Conservation (phyloP, 345 rosid species). For the Durio zibethinus region DNA sequence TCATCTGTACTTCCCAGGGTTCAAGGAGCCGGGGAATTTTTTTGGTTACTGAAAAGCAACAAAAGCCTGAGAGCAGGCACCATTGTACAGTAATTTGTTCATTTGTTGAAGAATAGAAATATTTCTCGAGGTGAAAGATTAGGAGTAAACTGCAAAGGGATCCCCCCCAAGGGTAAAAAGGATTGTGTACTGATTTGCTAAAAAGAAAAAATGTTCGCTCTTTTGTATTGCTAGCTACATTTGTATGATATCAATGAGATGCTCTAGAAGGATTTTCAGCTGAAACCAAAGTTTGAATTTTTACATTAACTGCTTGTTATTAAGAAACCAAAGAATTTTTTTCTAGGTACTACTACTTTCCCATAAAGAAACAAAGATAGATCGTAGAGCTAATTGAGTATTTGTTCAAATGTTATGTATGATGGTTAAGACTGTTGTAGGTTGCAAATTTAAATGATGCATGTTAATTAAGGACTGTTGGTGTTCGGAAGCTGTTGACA, state of each 20-base stretch:
- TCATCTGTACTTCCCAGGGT: slow-evolving; percentile 17
- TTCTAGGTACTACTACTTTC: too few relatives aligned
- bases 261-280: neutral
- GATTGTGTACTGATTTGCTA: neutral
- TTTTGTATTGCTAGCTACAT: neutral
- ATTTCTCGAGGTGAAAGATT: slow-evolving; percentile 23
- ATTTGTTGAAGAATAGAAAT: slow-evolving; percentile 45
- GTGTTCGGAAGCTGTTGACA: too few relatives aligned
- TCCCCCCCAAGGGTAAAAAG: neutral
- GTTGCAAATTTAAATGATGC: too few relatives aligned
- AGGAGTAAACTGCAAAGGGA: slow-evolving; percentile 15
- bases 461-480: too few relatives aligned
- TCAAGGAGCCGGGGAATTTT: slow-evolving; percentile 27
- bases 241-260: too few relatives aligned
- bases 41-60: slow-evolving; percentile 9
- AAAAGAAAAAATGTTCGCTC: neutral
- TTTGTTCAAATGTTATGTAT: too few relatives aligned
- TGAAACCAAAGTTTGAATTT: neutral
- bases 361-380: too few relatives aligned
- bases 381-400: too few relatives aligned
- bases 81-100: slow-evolving; percentile 61
- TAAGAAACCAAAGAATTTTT: too few relatives aligned
- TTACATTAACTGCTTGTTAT: too few relatives aligned
- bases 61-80: slow-evolving; percentile 27
- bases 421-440: too few relatives aligned